phyloP scores from a whole-genome alignment of 257 asterid species.

The Przewalskia tangutica region DNA sequence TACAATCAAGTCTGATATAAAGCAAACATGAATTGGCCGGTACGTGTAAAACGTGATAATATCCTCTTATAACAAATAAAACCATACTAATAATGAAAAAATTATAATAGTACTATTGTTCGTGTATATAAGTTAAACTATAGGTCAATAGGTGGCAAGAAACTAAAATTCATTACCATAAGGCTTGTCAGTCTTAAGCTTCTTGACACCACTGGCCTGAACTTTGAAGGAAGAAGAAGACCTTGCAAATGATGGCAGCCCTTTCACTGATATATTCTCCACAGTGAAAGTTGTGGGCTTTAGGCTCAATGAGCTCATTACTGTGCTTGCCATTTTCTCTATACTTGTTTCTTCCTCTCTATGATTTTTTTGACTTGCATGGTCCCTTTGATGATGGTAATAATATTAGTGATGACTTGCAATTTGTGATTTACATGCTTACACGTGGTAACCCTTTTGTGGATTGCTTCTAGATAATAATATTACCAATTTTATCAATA shows the following conservation, averaged over 20 bases:
- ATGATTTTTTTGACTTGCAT: not conserved
- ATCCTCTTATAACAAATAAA: not conserved
- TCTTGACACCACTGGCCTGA: conserved; percentile 55
- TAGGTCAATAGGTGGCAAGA: not conserved
- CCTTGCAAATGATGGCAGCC: conserved; percentile 61
- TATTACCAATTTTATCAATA: conserved; percentile 33
- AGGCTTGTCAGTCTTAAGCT: conserved; percentile 76
- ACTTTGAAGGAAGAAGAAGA: conserved; percentile 36
- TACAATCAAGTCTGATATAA: not conserved
- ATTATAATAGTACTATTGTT: too few relatives aligned
- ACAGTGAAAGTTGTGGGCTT: conserved; percentile 44
- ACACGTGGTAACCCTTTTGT: conserved; percentile 51
- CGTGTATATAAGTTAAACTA: not conserved
- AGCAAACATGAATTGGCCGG: too few relatives aligned
- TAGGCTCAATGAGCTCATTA: conserved; percentile 60
- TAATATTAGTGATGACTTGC: not conserved
- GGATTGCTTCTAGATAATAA: conserved; percentile 50
- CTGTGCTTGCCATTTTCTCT: conserved; percentile 49
- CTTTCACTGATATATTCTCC: conserved; percentile 42
- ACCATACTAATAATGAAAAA: not conserved
- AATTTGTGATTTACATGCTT: conserved; percentile 23
- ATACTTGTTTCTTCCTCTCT: not conserved
- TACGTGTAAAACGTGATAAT: not conserved
- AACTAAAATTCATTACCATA: conserved; percentile 31
- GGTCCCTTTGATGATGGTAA: not conserved